These are phyloP conservation scores for Protoeuglena noctilucae DNA, from an alignment of 139 green algal species.

Conservation along the genomic window DNA sequence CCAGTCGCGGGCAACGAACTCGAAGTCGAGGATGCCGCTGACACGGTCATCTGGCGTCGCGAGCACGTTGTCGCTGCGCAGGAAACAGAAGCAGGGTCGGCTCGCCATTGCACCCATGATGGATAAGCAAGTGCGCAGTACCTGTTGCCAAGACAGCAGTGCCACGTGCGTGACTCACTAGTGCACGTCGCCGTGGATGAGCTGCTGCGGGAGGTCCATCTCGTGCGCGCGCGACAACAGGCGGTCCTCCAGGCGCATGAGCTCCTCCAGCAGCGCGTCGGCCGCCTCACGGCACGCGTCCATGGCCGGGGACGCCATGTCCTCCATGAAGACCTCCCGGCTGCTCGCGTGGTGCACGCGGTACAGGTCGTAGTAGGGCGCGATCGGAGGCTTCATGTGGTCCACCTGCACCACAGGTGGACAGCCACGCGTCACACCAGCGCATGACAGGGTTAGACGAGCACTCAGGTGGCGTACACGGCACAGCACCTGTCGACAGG, in stretches of 20 bases:
- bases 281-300: conserved; percentile 23
- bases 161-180: no score
- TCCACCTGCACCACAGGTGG: no score
- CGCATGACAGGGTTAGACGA: no score
- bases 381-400: conserved; percentile 18
- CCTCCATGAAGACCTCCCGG: conserved; percentile 15
- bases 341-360: conserved; percentile 27
- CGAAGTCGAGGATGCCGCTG: conserved; percentile 31
- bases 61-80: no score
- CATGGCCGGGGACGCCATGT: conserved; percentile 16
- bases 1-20: conserved; percentile 27
- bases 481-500: no score
- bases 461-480: no score
- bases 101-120: no score
- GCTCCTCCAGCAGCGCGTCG: conserved; percentile 26
- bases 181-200: conserved; percentile 38
- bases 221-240: background rate
- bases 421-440: no score
- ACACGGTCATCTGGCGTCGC: no score
- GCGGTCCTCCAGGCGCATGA: conserved; percentile 10
- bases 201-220: conserved; percentile 3
- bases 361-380: conserved; percentile 34
- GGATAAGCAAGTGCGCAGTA: no score
- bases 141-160: no score
- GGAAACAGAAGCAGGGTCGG: no score